phyloP scores from a whole-genome alignment of 805 yeast genomes.

The Wickerhamomyces subpelliculosus region DNA sequence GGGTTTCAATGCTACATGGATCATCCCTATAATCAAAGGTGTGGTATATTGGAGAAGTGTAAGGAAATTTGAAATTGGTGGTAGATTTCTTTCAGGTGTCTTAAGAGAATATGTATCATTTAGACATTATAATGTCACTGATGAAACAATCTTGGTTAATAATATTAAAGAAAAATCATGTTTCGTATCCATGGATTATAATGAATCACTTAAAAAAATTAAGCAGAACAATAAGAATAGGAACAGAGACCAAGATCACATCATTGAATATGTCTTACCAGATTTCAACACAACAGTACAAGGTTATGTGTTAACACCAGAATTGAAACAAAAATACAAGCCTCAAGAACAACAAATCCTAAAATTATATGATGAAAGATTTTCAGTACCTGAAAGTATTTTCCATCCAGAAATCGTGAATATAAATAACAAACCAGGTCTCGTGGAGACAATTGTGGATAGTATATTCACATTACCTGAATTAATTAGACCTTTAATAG shows the following conservation, averaged over 20 bases:
- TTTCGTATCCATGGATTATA: constrained; percentile 59
- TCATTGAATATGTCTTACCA: constrained; percentile 75
- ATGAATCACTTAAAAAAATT: constrained; percentile 34
- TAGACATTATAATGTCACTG: constrained; percentile 88
- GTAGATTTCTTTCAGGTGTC: constrained; percentile 75
- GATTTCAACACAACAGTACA: constrained; percentile 74
- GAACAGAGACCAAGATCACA: constrained; percentile 24
- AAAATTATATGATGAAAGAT: constrained; percentile 73
- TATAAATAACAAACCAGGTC: constrained; percentile 67
- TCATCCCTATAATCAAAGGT: constrained; percentile 78
- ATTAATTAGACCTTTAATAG: constrained; percentile 62
- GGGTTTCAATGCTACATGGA: constrained; percentile 84
- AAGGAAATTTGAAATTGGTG: constrained; percentile 78
- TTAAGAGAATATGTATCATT: constrained; percentile 81
- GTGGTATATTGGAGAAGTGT: constrained; percentile 71
- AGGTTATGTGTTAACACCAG: constrained; percentile 55
- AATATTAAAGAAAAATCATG: constrained; percentile 77
- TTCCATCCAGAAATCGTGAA: constrained; percentile 83
- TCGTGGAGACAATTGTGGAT: constrained; percentile 64
- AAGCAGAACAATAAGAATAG: constrained; percentile 18
- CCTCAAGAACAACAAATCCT: constrained; percentile 58
- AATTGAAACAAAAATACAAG: constrained; percentile 19
- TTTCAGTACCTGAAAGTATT: constrained; percentile 77
- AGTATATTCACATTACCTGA: constrained; percentile 67
- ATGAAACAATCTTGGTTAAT: constrained; percentile 80